Percentiles rank a stretch among this genome's conserved stretches.
Evolutionary conservation across 768 basidiomycete genomes (phyloP).

Genomic region (Scleroderma citrinum): DNA sequence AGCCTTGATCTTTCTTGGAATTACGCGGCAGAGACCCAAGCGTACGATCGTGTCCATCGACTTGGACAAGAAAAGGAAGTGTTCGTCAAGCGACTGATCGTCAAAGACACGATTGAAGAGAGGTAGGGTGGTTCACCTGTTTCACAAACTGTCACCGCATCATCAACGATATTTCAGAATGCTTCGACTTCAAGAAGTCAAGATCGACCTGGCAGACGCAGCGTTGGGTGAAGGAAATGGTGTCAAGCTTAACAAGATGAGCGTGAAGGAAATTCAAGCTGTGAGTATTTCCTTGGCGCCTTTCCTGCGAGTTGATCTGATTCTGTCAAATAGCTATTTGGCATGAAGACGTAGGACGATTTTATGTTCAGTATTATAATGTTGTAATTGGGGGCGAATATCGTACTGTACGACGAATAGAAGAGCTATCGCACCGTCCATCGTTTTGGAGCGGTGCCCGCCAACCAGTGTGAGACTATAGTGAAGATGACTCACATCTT

Average conservation of each 20-base stretch:
- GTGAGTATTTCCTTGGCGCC: slow-evolving; percentile 36
- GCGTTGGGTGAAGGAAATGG: slow-evolving; percentile 66
- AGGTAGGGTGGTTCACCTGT: slow-evolving; percentile 35
- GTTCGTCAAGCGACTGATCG: slow-evolving; percentile 59
- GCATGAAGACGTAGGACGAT: too few species aligned
- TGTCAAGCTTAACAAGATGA: slow-evolving; percentile 55
- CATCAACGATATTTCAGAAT: slow-evolving; percentile 38
- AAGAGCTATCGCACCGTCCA: too few species aligned
- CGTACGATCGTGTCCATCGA: slow-evolving; percentile 55
- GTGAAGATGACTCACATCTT: too few species aligned
- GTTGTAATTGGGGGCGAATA: too few species aligned
- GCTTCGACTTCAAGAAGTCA: slow-evolving; percentile 62
- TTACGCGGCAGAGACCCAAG: slow-evolving; percentile 65
- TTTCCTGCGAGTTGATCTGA: too few species aligned
- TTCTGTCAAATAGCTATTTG: too few species aligned
- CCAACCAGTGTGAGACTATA: too few species aligned
- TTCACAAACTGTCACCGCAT: not conserved
- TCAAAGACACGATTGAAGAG: slow-evolving; percentile 69
- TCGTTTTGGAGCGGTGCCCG: too few species aligned
- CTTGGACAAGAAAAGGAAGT: slow-evolving; percentile 69
- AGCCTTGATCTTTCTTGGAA: slow-evolving; percentile 76
- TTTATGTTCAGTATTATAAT: too few species aligned
- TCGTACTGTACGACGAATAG: too few species aligned
- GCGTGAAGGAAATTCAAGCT: slow-evolving; percentile 62
- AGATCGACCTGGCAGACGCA: slow-evolving; percentile 59